phyloP scores from a whole-genome alignment of 2,329 filamentous ascomycete genomes.

The Aspergillaceae sp. region DNA sequence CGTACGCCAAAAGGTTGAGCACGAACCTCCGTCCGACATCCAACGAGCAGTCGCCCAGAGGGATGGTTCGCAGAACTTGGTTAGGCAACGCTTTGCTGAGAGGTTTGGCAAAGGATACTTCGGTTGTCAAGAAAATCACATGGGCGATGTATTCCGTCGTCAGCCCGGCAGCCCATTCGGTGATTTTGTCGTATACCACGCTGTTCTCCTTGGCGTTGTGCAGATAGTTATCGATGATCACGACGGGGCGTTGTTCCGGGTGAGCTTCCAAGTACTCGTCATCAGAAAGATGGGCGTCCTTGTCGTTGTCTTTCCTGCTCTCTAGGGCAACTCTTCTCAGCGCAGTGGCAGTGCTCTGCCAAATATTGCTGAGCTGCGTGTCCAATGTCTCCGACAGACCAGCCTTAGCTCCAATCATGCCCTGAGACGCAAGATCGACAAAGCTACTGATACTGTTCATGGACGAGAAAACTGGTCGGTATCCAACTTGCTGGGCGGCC shows the following conservation, averaged over 20 bases:
- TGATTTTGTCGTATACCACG: constrained; percentile 65
- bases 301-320: constrained; percentile 60
- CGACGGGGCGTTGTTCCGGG: constrained; percentile 70
- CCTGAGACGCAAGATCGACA: constrained; percentile 84
- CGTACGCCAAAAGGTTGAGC: constrained; percentile 62
- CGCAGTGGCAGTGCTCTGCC: constrained; percentile 71
- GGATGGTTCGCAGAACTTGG: constrained; percentile 77
- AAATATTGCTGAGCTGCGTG: constrained; percentile 79
- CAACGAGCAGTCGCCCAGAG: constrained; percentile 76
- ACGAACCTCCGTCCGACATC: constrained; percentile 85
- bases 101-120: constrained; percentile 79
- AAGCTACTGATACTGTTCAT: constrained; percentile 91
- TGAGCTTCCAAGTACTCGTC: constrained; percentile 88
- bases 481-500: constrained; percentile 75
- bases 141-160: constrained; percentile 85
- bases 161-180: constrained; percentile 81
- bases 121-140: constrained; percentile 87
- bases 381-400: constrained; percentile 91
- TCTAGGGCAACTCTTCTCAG: constrained; percentile 69
- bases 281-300: constrained; percentile 62
- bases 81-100: constrained; percentile 82
- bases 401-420: constrained; percentile 87
- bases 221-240: constrained; percentile 87
- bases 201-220: constrained; percentile 62
- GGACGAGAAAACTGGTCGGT: constrained; percentile 90